phyloP scores from a whole-genome alignment of 441 rosid species.

The Populus hybrid region DNA sequence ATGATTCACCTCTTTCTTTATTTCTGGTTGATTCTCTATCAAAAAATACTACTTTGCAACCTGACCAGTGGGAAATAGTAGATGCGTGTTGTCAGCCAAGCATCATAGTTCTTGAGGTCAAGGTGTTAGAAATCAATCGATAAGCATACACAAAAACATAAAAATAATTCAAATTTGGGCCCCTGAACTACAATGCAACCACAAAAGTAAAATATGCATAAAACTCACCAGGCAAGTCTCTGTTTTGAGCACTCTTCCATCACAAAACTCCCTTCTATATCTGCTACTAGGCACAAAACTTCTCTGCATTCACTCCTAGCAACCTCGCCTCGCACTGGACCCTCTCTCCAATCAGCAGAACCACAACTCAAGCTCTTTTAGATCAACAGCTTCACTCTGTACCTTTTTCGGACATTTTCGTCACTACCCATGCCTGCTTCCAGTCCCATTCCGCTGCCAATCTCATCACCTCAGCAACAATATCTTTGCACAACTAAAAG shows the following conservation, averaged over 20 bases:
- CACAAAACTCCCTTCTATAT: constrained; percentile 83
- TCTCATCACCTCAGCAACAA: constrained; percentile 83
- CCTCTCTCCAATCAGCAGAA: constrained; percentile 88
- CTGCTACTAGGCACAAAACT: constrained; percentile 83
- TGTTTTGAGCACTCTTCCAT: constrained; percentile 77
- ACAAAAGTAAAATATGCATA: neutral
- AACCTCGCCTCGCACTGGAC: constrained; percentile 49
- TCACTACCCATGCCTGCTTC: constrained; percentile 76
- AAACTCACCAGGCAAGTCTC: constrained; percentile 54
- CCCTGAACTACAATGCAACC: neutral
- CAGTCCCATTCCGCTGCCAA: constrained; percentile 74
- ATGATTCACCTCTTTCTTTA: neutral
- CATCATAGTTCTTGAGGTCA: neutral
- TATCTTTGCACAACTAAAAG: constrained; percentile 77
- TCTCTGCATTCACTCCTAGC: constrained; percentile 69
- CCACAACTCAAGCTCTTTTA: constrained; percentile 90
- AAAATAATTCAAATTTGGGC: no score
- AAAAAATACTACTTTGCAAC: neutral
- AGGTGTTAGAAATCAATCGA: neutral
- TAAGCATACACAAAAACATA: neutral
- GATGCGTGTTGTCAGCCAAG: neutral
- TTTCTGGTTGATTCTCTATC: neutral
- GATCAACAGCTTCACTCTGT: constrained; percentile 56
- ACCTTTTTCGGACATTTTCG: constrained; percentile 66
- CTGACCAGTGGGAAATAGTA: neutral